phyloP scores from a whole-genome alignment of 441 rosid species.

The Capsella rubella region DNA sequence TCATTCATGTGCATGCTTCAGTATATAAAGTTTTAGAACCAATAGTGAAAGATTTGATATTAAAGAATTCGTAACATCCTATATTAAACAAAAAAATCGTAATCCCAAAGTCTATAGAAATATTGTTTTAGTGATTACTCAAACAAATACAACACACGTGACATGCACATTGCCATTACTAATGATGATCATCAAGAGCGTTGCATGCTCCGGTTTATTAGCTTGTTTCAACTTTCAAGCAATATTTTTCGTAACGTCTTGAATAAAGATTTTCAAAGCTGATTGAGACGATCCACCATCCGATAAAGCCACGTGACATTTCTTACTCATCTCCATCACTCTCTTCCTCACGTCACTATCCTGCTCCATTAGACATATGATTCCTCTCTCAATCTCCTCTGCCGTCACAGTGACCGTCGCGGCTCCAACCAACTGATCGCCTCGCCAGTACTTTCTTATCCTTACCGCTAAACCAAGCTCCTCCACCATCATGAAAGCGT shows the following conservation, averaged over 20 bases:
- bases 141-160: background rate
- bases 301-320: conserved; percentile 37
- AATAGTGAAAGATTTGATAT: too few species aligned
- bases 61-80: too few species aligned
- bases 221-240: background rate
- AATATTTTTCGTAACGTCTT: conserved; percentile 22
- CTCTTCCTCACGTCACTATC: conserved; percentile 40
- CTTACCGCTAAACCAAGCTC: conserved; percentile 53
- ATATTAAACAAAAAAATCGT: too few species aligned
- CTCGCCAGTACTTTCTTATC: conserved; percentile 45
- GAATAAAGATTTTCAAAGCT: conserved; percentile 9
- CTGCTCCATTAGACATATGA: conserved; percentile 48
- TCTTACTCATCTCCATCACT: conserved; percentile 47
- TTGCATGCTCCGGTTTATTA: background rate
- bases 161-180: background rate
- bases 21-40: too few species aligned
- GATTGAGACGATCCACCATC: conserved; percentile 52
- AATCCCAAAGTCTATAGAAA: too few species aligned
- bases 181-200: conserved; percentile 52
- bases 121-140: background rate
- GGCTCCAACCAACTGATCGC: conserved; percentile 31
- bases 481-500: conserved; percentile 52
- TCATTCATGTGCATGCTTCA: too few species aligned
- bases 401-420: conserved; percentile 25
- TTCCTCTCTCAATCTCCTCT: conserved; percentile 53